Evolutionary conservation across 192 early-diverging fungal species (phyloP).

Genomic region (Coemansia javaensis): DNA sequence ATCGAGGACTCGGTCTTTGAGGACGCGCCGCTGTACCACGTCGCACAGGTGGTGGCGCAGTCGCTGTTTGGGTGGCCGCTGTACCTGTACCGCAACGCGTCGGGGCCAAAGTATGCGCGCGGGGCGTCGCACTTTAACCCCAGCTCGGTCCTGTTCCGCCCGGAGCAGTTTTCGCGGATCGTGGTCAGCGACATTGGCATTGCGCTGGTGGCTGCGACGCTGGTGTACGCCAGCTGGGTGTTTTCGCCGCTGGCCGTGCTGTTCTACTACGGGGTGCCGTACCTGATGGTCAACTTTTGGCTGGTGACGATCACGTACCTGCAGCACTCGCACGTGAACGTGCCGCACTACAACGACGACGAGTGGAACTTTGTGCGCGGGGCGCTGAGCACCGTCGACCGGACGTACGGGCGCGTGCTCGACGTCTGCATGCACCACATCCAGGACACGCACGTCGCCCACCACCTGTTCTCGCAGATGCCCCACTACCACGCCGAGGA

Average conservation of each 20-base stretch:
- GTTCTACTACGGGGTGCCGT: constrained; percentile 88
- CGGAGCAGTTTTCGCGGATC: constrained; percentile 65
- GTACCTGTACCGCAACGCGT: constrained; percentile 75
- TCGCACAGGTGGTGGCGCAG: constrained; percentile 64
- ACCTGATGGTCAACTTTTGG: constrained; percentile 91
- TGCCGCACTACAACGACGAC: constrained; percentile 85
- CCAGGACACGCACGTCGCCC: constrained; percentile 88
- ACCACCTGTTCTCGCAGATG: constrained; percentile 97
- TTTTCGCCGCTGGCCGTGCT: constrained; percentile 60
- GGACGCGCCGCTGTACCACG: constrained; percentile 65
- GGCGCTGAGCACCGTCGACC: constrained; percentile 85
- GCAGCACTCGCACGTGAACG: constrained; percentile 82
- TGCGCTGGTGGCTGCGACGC: constrained; percentile 46
- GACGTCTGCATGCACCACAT: constrained; percentile 79
- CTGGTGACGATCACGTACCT: constrained; percentile 93
- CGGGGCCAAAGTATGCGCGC: constrained; percentile 69
- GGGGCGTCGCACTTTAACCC: constrained; percentile 89
- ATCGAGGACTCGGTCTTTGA: constrained; percentile 59
- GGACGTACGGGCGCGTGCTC: constrained; percentile 80
- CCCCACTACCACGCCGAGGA: constrained; percentile 91
- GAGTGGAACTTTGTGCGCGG: constrained; percentile 92
- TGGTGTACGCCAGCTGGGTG: constrained; percentile 52
- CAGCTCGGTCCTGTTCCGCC: constrained; percentile 70
- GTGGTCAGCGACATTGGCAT: constrained; percentile 75
- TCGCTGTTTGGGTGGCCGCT: constrained; percentile 83